Conservation (phyloP, 768 basidiomycete species). For the Hygrocybe coccinea region DNA sequence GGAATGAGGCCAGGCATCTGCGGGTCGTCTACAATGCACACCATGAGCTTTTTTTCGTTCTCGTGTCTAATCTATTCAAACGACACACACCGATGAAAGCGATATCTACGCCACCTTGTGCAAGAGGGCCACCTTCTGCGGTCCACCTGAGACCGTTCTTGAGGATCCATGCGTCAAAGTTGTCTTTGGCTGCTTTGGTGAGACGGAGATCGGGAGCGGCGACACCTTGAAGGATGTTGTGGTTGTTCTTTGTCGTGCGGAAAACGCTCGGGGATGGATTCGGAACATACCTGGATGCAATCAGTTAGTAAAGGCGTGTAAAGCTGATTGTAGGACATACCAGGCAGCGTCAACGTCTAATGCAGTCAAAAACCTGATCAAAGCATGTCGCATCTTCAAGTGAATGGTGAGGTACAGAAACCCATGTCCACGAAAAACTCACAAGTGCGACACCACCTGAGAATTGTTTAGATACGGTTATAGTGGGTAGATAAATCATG, state of each 20-base stretch:
- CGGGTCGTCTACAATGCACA: constrained; percentile 57
- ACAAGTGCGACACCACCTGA: constrained; percentile 90
- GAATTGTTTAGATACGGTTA: constrained; percentile 13
- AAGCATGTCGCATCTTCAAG: constrained; percentile 82
- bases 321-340: constrained; percentile 43
- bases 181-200: constrained; percentile 70
- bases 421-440: constrained; percentile 32
- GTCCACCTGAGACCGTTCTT: constrained; percentile 90
- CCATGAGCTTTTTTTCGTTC: background rate
- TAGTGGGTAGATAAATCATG: constrained; percentile 10
- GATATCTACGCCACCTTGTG: constrained; percentile 77
- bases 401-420: constrained; percentile 19
- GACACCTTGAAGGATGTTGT: constrained; percentile 93
- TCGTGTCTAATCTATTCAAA: background rate
- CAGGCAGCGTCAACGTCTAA: constrained; percentile 80
- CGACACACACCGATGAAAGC: constrained; percentile 71
- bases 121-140: constrained; percentile 77
- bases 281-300: constrained; percentile 66
- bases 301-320: constrained; percentile 5
- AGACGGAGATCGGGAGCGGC: constrained; percentile 73
- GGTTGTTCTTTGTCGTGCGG: constrained; percentile 92
- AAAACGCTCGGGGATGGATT: constrained; percentile 87
- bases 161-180: constrained; percentile 82
- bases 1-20: constrained; percentile 95
- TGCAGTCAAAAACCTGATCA: constrained; percentile 78